These are phyloP conservation scores for Collariella sp. DNA, from an alignment of 495 filamentous ascomycete genomes.

Conservation along the genomic window DNA sequence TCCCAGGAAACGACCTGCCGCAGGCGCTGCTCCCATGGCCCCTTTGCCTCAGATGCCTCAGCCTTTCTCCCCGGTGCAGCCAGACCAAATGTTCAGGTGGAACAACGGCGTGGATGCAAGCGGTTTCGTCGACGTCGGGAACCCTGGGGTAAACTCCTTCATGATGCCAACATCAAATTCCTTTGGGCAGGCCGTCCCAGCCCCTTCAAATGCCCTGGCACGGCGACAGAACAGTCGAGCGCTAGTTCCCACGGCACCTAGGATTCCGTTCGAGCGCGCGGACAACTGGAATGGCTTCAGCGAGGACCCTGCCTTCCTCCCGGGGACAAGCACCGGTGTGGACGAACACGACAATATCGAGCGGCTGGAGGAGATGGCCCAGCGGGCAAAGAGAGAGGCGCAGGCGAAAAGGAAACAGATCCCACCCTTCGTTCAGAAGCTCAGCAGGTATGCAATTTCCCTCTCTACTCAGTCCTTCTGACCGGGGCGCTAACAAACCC, in stretches of 20 bases:
- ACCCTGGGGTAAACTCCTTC: constrained; percentile 31
- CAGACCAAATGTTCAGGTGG: constrained; percentile 37
- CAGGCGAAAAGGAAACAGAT: constrained; percentile 86
- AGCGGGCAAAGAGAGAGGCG: constrained; percentile 70
- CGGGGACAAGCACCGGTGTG: constrained; percentile 29
- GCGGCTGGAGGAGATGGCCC: constrained; percentile 64
- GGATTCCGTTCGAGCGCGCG: constrained; percentile 36
- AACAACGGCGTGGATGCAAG: constrained; percentile 23
- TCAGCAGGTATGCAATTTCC: constrained; percentile 66
- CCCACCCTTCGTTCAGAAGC: constrained; percentile 94
- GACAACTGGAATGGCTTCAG: constrained; percentile 43
- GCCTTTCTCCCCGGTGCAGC: constrained; percentile 30
- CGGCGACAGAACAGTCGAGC: constrained; percentile 57
- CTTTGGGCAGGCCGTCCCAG: constrained; percentile 28
- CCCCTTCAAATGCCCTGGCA: constrained; percentile 56
- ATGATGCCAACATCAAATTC: constrained; percentile 41
- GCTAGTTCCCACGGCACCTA: constrained; percentile 38
- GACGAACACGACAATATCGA: constrained; percentile 64
- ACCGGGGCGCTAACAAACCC: neutral
- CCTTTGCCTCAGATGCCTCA: constrained; percentile 43
- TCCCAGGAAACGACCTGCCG: constrained; percentile 64
- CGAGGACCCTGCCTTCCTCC: constrained; percentile 38
- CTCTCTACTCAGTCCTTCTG: neutral
- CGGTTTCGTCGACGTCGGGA: constrained; percentile 28
- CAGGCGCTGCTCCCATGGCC: constrained; percentile 54